phyloP scores from a whole-genome alignment of 441 rosid genomes.

The Pelargonium australe region DNA sequence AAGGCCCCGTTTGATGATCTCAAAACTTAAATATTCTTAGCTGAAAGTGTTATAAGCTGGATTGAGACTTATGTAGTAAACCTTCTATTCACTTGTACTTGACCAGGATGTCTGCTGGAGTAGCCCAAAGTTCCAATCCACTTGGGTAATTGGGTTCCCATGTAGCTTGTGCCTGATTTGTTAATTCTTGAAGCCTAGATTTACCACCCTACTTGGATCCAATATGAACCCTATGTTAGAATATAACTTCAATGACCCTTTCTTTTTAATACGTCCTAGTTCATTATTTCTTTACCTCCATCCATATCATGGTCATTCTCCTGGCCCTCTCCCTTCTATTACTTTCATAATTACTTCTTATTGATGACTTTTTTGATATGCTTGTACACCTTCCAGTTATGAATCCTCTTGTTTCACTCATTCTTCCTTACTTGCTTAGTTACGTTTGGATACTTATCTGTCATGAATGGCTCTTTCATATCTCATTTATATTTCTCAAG shows the following conservation, averaged over 20 bases:
- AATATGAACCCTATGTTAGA: not conserved
- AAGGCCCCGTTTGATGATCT: no score
- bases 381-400: not conserved
- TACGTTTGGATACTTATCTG: not conserved
- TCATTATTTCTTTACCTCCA: not conserved
- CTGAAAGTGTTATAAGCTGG: constrained; percentile 2
- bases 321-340: not conserved
- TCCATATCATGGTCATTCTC: not conserved
- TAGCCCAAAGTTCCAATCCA: not conserved
- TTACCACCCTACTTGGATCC: not conserved
- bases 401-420: not conserved
- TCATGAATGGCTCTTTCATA: not conserved
- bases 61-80: not conserved
- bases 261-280: not conserved
- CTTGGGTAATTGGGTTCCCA: not conserved
- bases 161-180: not conserved
- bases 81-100: not conserved
- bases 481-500: constrained; percentile 2
- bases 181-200: not conserved
- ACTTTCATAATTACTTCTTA: not conserved
- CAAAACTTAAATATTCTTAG: no score
- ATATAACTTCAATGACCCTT: not conserved
- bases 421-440: not conserved
- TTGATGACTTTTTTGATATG: not conserved
- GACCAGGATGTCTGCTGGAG: not conserved